phyloP scores from a whole-genome alignment of 306 rosid species.

The Spatholobus suberectus region DNA sequence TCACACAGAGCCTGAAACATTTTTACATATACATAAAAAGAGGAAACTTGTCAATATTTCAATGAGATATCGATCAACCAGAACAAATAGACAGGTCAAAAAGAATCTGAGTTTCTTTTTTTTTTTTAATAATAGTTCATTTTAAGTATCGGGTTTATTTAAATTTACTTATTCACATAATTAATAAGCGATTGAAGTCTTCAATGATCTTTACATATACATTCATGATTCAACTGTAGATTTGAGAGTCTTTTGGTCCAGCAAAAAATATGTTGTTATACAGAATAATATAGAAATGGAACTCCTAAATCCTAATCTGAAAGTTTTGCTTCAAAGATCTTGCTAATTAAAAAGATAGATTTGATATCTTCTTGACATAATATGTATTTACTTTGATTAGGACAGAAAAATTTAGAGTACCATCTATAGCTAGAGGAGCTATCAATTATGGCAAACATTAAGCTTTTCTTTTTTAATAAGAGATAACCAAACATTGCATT shows the following conservation, averaged over 20 bases:
- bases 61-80: conserved; percentile 28
- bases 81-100: conserved; percentile 24
- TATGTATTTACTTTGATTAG: not conserved
- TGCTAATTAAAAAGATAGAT: not conserved
- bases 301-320: conserved; percentile 8
- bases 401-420: not conserved
- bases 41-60: conserved; percentile 26
- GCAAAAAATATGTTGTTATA: not conserved
- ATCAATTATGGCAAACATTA: not conserved
- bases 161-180: not conserved
- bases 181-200: not conserved
- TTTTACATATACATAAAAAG: not conserved
- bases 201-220: not conserved
- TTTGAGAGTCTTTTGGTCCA: not conserved
- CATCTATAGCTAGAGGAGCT: not conserved
- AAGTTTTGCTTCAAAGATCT: not conserved
- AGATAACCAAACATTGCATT: not conserved
- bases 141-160: not conserved
- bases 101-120: not conserved
- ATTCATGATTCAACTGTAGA: not conserved
- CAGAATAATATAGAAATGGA: conserved; percentile 3
- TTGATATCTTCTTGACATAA: not conserved
- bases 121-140: not conserved
- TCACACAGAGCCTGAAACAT: conserved; percentile 84
- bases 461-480: not conserved